Conservation (phyloP, 2,329 filamentous ascomycete species). For the Monilinia fructigena region DNA sequence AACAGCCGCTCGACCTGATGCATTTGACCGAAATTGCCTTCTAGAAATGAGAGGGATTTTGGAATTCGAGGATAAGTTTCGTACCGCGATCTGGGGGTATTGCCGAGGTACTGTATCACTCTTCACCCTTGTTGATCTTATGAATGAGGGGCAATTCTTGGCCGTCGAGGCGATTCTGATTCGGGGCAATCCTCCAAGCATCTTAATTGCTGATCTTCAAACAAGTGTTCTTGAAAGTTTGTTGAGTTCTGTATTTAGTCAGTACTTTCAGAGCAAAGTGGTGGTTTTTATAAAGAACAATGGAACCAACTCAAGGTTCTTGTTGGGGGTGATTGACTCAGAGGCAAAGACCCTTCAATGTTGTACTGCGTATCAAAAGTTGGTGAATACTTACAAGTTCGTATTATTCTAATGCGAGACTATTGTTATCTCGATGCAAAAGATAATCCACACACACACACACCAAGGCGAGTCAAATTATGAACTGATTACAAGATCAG, state of each 20-base stretch:
- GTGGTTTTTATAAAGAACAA: slow-evolving; percentile 17
- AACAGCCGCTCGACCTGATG: slow-evolving; percentile 20
- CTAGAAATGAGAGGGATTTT: slow-evolving; percentile 15
- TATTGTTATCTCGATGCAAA: slow-evolving; percentile 15
- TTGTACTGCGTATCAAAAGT: slow-evolving; percentile 19
- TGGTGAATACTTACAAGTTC: slow-evolving; percentile 14
- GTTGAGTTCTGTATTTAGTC: slow-evolving; percentile 3
- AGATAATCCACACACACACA: slow-evolving; percentile 17
- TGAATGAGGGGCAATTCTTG: slow-evolving; percentile 14
- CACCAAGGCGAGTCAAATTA: slow-evolving; percentile 8
- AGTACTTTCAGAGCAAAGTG: not conserved
- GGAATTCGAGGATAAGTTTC: slow-evolving; percentile 9
- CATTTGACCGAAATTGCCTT: slow-evolving; percentile 22
- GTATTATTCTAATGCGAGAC: slow-evolving; percentile 17
- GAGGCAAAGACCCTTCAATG: slow-evolving; percentile 4
- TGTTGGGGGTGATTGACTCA: slow-evolving; percentile 12
- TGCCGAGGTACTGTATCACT: slow-evolving; percentile 13
- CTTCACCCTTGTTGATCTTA: slow-evolving; percentile 8
- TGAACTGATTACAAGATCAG: slow-evolving; percentile 21
- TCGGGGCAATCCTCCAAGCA: slow-evolving; percentile 12
- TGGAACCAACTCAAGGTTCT: not conserved
- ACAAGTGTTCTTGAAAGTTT: not conserved
- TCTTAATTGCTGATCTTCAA: slow-evolving; percentile 6
- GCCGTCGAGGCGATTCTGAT: slow-evolving; percentile 13
- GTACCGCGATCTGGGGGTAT: not conserved